Percentiles rank a stretch among this genome's conserved stretches.
Evolutionary conservation across 768 basidiomycete species (phyloP).

Genomic region (Lyophyllum shimeji): DNA sequence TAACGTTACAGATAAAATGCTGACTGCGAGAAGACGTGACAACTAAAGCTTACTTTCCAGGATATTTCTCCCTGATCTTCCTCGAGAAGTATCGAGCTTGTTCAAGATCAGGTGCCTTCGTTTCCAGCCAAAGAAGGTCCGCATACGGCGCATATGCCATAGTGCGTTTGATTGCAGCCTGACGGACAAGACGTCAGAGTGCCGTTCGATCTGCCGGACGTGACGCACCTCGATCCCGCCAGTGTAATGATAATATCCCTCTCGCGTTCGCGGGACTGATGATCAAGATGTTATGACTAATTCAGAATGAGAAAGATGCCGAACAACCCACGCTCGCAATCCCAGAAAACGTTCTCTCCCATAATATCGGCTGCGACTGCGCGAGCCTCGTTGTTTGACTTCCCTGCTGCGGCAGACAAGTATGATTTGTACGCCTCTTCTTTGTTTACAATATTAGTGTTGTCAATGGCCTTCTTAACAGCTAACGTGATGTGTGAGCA

Average conservation of each 20-base stretch:
- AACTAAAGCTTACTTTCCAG: constrained; percentile 58
- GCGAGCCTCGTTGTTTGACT: constrained; percentile 73
- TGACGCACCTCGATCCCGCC: constrained; percentile 66
- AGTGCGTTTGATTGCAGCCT: constrained; percentile 80
- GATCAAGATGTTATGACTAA: neutral
- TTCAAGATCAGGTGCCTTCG: constrained; percentile 80
- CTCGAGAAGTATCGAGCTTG: constrained; percentile 79
- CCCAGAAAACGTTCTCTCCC: constrained; percentile 76
- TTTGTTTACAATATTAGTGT: constrained; percentile 52
- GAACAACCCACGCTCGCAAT: constrained; percentile 75
- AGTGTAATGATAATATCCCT: constrained; percentile 89
- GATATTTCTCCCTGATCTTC: constrained; percentile 68
- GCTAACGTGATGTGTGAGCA: constrained; percentile 34
- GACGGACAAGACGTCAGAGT: neutral
- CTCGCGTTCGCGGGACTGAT: constrained; percentile 80
- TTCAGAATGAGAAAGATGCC: neutral
- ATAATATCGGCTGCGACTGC: constrained; percentile 73
- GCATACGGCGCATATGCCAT: constrained; percentile 82
- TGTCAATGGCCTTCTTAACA: constrained; percentile 55
- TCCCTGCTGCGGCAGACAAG: constrained; percentile 53
- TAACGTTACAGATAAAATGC: neutral
- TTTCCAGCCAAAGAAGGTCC: constrained; percentile 92
- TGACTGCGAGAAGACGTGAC: neutral
- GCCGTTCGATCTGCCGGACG: neutral
- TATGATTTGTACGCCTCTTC: constrained; percentile 58